Conservation (phyloP, 2,329 filamentous ascomycete species). For the Aspergillus felis region DNA sequence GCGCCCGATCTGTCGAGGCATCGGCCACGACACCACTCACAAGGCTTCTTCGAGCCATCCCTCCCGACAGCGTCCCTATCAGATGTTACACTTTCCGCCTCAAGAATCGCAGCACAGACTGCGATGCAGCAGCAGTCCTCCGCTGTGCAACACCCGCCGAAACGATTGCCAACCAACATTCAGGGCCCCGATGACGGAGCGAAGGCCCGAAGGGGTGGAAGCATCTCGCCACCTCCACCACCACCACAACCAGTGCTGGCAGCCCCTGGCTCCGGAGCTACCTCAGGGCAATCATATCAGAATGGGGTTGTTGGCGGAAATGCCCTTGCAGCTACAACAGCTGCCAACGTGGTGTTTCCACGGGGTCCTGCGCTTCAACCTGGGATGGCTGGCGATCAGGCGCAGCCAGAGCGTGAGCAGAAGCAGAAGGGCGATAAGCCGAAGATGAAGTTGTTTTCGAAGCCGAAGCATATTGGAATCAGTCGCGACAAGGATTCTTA, state of each 20-base stretch:
- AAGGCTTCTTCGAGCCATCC: constrained; percentile 65
- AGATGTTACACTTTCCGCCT: constrained; percentile 51
- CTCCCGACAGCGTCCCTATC: constrained; percentile 52
- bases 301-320: constrained; percentile 50
- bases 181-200: constrained; percentile 32
- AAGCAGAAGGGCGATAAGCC: constrained; percentile 58
- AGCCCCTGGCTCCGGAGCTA: constrained; percentile 16
- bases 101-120: constrained; percentile 63
- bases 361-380: constrained; percentile 40
- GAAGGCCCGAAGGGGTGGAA: constrained; percentile 28
- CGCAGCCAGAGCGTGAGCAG: constrained; percentile 35
- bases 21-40: constrained; percentile 53
- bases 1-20: constrained; percentile 38
- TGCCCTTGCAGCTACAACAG: constrained; percentile 56
- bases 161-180: constrained; percentile 54
- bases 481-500: constrained; percentile 54
- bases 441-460: constrained; percentile 67
- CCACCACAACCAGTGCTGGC: constrained; percentile 23
- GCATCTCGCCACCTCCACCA: constrained; percentile 33
- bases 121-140: constrained; percentile 55
- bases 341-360: constrained; percentile 61
- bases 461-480: constrained; percentile 62
- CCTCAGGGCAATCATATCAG: constrained; percentile 38
- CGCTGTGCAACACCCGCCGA: constrained; percentile 41
- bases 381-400: constrained; percentile 18